A percentile compares a stretch with the other conserved stretches of the same genome.
These are phyloP conservation scores for Pachysandra terminalis DNA, from an alignment of 164 flowering plant genomes.

Conservation along the genomic window DNA sequence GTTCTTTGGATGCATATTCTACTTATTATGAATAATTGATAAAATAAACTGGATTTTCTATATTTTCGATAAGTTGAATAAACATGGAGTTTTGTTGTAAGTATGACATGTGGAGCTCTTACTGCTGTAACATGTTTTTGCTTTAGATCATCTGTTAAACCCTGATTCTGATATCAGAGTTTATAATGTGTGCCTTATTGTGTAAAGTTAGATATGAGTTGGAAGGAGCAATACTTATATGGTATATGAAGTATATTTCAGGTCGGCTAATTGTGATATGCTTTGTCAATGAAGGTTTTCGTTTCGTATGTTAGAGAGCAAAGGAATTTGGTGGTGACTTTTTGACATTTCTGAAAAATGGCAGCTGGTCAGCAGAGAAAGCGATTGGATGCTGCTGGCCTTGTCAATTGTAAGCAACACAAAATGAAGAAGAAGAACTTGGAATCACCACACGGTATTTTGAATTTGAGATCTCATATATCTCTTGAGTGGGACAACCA, in stretches of 20 bases:
- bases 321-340: background rate
- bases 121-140: background rate
- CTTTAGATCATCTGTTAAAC: background rate
- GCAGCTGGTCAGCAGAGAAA: constrained; percentile 74
- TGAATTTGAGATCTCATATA: constrained; percentile 43
- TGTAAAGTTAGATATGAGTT: background rate
- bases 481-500: constrained; percentile 68
- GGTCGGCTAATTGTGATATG: background rate
- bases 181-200: background rate
- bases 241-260: background rate
- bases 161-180: background rate
- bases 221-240: background rate
- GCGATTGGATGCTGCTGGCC: constrained; percentile 42
- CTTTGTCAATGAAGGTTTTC: constrained; percentile 9
- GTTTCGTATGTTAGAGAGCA: background rate
- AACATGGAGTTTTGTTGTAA: background rate
- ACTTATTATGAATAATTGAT: too few species aligned
- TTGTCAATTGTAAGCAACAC: constrained; percentile 35
- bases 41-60: too few species aligned
- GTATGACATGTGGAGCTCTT: background rate
- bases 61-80: too few species aligned
- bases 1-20: too few species aligned
- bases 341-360: constrained; percentile 35
- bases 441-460: constrained; percentile 27
- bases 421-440: constrained; percentile 47